Base-by-base conservation (phyloP, 306 rosid genomes). In the Cucumis sativus region DNA sequence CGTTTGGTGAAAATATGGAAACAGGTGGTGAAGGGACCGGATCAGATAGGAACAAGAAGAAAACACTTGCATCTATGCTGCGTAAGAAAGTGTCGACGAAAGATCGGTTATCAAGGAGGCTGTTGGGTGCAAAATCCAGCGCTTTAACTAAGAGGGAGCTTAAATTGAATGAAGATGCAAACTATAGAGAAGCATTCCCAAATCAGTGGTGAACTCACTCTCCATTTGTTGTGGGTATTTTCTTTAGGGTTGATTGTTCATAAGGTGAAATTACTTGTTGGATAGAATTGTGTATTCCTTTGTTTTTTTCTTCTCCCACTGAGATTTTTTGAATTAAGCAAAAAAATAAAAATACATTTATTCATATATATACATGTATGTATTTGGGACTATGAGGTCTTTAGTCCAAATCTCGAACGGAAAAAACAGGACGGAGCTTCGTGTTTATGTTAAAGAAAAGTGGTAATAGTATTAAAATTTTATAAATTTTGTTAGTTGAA, bases 1-100 rank as follows among this genome's bases (percentile, higher is more conserved):
- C 75, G 7, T 28, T 89, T 45, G 93, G 97, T 25, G 95, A 84
- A 81, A 88, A 82, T 45, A 51, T 43, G 81, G 90, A 79, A 30
- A 59, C 61, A 35, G 72, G 74, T 74, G 39, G 30, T 64, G 80
- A 55, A 20, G 75, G 30, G 40, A 87, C 80, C 21, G 56, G 17
- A 8, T 77, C 83, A 8, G 80, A 79, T 66, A 81, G 84, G 83
- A 91, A 79, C 77, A 85, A 82, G 84, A 89, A 84, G 88, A 81
- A 80, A 80, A 81, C 88, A 68, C 96, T 93, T 18, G 85, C 97
- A n/a, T 89, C 92, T 77, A 91, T 93, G 98, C 78, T 93, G 79
- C 82, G 80, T 72, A 93, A 91, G 93, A 91, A 93, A 80, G 91
- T 83, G 10, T 89, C 95, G 17, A 40, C 93, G 0, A 93, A 91